A percentile compares a stretch with the other conserved stretches of the same genome.
Evolutionary conservation across 352 stramenopile genomes (phyloP).

Genomic region (Discostella stelligera): DNA sequence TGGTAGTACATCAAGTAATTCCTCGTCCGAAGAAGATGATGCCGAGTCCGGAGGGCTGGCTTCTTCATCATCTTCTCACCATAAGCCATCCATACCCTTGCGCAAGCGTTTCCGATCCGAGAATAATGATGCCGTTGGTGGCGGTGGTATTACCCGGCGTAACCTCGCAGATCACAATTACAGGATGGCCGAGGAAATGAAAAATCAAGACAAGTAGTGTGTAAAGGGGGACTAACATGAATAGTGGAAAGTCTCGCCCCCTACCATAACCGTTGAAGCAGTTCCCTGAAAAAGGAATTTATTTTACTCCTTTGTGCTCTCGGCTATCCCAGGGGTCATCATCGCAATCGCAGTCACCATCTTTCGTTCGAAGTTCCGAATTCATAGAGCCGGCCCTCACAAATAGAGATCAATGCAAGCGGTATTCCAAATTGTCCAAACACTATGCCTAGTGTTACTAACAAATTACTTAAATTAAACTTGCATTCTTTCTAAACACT

Average conservation of each 20-base stretch:
- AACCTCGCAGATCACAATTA: constrained; percentile 20
- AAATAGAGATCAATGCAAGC: too few species aligned
- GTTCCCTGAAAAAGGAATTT: background rate
- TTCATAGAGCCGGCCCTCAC: too few species aligned
- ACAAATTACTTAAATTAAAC: too few species aligned
- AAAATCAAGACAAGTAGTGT: constrained; percentile 14
- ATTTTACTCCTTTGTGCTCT: background rate
- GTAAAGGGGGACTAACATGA: too few species aligned
- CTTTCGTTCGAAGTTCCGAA: background rate
- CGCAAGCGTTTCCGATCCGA: constrained; percentile 23
- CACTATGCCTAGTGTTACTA: too few species aligned
- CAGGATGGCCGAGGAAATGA: constrained; percentile 19
- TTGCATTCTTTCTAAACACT: background rate
- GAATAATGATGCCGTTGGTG: background rate
- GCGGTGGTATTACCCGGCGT: constrained; percentile 9
- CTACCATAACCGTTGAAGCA: background rate
- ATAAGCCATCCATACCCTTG: constrained; percentile 16
- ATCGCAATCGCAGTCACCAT: constrained; percentile 26
- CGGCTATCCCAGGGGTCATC: constrained; percentile 32
- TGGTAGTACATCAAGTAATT: constrained; percentile 20
- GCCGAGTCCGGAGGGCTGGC: background rate
- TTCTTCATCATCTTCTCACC: background rate
- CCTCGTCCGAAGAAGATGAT: constrained; percentile 12
- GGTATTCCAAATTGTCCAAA: too few species aligned
- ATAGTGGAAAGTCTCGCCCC: background rate